Evolutionary conservation across 2,329 filamentous ascomycete genomes (phyloP).

Genomic region (Diplodia sapinea): DNA sequence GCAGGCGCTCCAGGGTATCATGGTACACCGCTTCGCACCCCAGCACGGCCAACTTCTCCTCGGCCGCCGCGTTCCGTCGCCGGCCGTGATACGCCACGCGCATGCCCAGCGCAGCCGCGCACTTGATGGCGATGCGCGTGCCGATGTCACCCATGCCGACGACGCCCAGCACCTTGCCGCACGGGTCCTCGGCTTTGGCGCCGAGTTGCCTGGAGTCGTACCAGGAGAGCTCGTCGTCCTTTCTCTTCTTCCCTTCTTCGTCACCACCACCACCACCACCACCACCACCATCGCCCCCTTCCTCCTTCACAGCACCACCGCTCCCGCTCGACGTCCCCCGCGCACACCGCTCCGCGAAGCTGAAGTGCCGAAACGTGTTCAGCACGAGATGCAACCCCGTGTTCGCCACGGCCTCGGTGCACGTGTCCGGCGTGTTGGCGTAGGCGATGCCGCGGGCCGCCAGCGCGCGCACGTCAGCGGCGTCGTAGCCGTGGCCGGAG

Average conservation of each 20-base stretch:
- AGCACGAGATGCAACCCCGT: conserved; percentile 73
- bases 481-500: conserved; percentile 15
- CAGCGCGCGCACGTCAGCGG: conserved; percentile 3
- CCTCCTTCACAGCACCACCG: too few relatives aligned
- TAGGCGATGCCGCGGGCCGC: conserved; percentile 62
- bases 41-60: conserved; percentile 46
- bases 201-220: conserved; percentile 67
- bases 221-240: conserved; percentile 53
- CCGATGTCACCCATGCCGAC: conserved; percentile 68
- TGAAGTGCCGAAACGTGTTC: conserved; percentile 70
- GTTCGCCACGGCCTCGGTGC: conserved; percentile 75
- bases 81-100: conserved; percentile 64
- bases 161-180: conserved; percentile 62
- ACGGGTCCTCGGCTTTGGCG: conserved; percentile 67
- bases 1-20: conserved; percentile 61
- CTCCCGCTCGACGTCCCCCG: conserved; percentile 39
- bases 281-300: not conserved
- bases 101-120: conserved; percentile 62
- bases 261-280: too few relatives aligned
- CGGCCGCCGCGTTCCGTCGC: conserved; percentile 49
- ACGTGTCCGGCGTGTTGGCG: conserved; percentile 74
- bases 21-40: conserved; percentile 57
- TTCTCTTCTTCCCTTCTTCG: not conserved
- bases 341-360: conserved; percentile 67
- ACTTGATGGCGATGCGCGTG: conserved; percentile 54